These are phyloP conservation scores for Yamagishiella unicocca DNA, from an alignment of 139 green algal species.

Conservation along the genomic window DNA sequence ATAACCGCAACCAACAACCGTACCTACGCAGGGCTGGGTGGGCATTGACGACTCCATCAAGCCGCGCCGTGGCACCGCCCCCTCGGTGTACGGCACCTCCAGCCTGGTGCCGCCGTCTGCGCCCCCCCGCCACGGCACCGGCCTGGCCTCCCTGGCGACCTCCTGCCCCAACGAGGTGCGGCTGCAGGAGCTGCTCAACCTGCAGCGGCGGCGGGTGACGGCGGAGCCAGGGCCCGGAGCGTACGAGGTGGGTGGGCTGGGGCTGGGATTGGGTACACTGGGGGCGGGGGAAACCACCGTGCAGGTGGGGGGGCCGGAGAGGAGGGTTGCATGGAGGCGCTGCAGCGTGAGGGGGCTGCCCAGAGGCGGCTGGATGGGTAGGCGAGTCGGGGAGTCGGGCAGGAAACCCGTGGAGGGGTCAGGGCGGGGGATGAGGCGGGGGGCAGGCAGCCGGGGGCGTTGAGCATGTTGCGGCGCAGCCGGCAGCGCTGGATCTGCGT, in stretches of 20 bases:
- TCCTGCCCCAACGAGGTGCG: slow-evolving; percentile 58
- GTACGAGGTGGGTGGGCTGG: slow-evolving; percentile 13
- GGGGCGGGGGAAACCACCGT: too few relatives aligned
- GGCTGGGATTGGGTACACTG: too few relatives aligned
- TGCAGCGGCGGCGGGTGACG: slow-evolving; percentile 48
- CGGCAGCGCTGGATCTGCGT: too few relatives aligned
- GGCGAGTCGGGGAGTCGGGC: too few relatives aligned
- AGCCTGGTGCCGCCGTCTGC: slow-evolving; percentile 37
- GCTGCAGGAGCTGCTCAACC: slow-evolving; percentile 60
- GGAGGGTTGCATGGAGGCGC: too few relatives aligned
- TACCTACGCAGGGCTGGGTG: slow-evolving; percentile 43
- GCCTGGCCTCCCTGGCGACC: slow-evolving; percentile 47
- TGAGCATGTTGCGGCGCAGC: too few relatives aligned
- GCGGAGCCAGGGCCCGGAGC: slow-evolving; percentile 37
- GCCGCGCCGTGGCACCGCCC: slow-evolving; percentile 33
- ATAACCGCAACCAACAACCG: neutral
- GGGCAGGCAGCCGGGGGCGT: too few relatives aligned
- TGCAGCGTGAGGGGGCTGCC: too few relatives aligned
- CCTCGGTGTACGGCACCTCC: slow-evolving; percentile 27
- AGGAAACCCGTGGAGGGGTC: too few relatives aligned
- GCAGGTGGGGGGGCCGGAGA: too few relatives aligned
- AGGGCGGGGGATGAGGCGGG: too few relatives aligned
- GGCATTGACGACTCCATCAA: slow-evolving; percentile 44
- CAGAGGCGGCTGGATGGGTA: too few relatives aligned
- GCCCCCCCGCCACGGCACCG: slow-evolving; percentile 9